Conservation (phyloP, 352 stramenopile genomes). For the Globisporangium cederbergense region DNA sequence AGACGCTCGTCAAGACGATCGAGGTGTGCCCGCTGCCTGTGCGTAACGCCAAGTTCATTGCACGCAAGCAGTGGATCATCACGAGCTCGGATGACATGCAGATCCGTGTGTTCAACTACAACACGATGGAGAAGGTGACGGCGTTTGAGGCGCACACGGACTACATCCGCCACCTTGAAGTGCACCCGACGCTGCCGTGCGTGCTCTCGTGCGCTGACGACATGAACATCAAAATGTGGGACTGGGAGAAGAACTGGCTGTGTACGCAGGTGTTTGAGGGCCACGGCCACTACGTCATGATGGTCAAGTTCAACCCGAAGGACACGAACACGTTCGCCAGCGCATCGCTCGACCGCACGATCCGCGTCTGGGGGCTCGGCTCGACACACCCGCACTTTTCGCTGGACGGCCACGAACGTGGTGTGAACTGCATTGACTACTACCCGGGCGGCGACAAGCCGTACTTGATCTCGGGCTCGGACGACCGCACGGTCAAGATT, state of each 20-base stretch:
- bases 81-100: conserved; percentile 96
- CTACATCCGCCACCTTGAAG: conserved; percentile 97
- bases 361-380: conserved; percentile 95
- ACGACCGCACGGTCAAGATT: conserved; percentile 98
- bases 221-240: conserved; percentile 99
- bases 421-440: conserved; percentile 99
- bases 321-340: conserved; percentile 98
- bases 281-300: conserved; percentile 99
- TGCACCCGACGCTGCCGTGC: conserved; percentile 97
- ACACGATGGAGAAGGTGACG: conserved; percentile 97
- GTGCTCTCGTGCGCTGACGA: conserved; percentile 97
- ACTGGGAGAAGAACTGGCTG: conserved; percentile 91
- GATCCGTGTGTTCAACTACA: conserved; percentile 99
- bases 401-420: conserved; percentile 92
- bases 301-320: conserved; percentile 99
- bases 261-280: conserved; percentile 86
- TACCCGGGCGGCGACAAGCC: conserved; percentile 98
- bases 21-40: conserved; percentile 96
- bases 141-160: conserved; percentile 97
- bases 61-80: conserved; percentile 97
- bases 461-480: conserved; percentile 96
- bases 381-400: conserved; percentile 92
- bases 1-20: conserved; percentile 96
- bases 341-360: conserved; percentile 95
- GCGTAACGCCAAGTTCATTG: conserved; percentile 92